These are phyloP conservation scores for Arabidopsis arenosa DNA, from an alignment of 345 rosid genomes.

Conservation along the genomic window DNA sequence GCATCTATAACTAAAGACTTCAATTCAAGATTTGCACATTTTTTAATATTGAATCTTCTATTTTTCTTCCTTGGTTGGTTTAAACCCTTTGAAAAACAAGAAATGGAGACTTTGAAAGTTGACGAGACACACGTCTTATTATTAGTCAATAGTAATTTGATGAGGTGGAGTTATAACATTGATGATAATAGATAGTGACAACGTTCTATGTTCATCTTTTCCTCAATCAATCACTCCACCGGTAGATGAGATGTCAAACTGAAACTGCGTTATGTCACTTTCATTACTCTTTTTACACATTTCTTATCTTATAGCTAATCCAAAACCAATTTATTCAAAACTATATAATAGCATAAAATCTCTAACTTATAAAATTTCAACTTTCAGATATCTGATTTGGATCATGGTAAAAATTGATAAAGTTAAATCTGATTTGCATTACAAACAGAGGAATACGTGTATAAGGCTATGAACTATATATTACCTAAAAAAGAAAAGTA, in stretches of 20 bases:
- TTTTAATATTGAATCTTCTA: neutral
- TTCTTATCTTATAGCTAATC: conserved; percentile 8
- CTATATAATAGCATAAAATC: neutral
- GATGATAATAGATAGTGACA: conserved; percentile 35
- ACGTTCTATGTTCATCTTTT: conserved; percentile 26
- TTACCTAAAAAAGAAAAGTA: conserved; percentile 27
- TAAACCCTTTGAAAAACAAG: neutral
- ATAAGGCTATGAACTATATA: conserved; percentile 6
- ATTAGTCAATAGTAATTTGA: conserved; percentile 20
- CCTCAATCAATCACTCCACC: conserved; percentile 37
- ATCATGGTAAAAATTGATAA: neutral
- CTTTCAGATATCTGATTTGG: neutral
- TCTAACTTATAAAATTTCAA: neutral
- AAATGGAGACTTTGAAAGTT: conserved; percentile 21
- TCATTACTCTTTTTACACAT: conserved; percentile 20
- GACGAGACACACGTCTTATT: neutral
- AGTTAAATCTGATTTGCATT: conserved; percentile 11
- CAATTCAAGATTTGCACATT: conserved; percentile 22
- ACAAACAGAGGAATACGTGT: conserved; percentile 23
- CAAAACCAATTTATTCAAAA: neutral
- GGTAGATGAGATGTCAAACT: conserved; percentile 43
- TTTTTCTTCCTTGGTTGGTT: conserved; percentile 27
- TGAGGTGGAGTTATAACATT: conserved; percentile 41
- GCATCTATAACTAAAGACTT: neutral
- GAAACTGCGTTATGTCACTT: conserved; percentile 37